phyloP scores from a whole-genome alignment of 2,329 filamentous ascomycete species.

The Exophiala mesophila region DNA sequence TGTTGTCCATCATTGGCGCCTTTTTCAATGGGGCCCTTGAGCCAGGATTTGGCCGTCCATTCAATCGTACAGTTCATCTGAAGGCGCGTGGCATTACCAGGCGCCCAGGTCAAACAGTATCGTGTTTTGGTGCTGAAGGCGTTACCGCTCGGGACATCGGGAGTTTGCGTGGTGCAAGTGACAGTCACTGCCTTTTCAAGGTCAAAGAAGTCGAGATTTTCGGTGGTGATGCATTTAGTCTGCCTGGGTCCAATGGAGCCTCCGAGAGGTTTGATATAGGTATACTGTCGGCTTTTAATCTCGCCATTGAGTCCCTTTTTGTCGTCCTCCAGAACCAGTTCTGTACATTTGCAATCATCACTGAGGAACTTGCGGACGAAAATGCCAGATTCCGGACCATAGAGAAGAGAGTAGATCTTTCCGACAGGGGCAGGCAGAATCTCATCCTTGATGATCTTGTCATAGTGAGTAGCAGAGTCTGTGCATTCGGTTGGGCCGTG shows the following conservation, averaged over 20 bases:
- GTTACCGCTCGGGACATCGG: slow-evolving; percentile 91
- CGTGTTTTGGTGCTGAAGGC: slow-evolving; percentile 88
- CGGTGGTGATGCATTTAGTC: slow-evolving; percentile 87
- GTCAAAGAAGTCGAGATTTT: slow-evolving; percentile 78
- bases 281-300: slow-evolving; percentile 68
- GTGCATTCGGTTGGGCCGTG: slow-evolving; percentile 83
- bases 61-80: slow-evolving; percentile 87
- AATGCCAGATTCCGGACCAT: slow-evolving; percentile 69
- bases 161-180: slow-evolving; percentile 78
- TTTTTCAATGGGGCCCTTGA: slow-evolving; percentile 95
- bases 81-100: slow-evolving; percentile 77
- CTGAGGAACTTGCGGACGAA: slow-evolving; percentile 87
- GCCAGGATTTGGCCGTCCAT: slow-evolving; percentile 97
- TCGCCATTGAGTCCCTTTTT: slow-evolving; percentile 72
- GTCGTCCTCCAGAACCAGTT: slow-evolving; percentile 78
- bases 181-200: slow-evolving; percentile 81
- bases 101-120: slow-evolving; percentile 90
- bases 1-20: slow-evolving; percentile 86
- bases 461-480: slow-evolving; percentile 73
- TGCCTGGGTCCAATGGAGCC: slow-evolving; percentile 83
- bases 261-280: slow-evolving; percentile 86
- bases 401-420: slow-evolving; percentile 83
- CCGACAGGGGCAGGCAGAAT: slow-evolving; percentile 80
- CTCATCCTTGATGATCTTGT: slow-evolving; percentile 80
- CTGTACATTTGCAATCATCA: slow-evolving; percentile 71